A percentile compares a stretch with the other conserved stretches of the same genome.
Conservation (phyloP, 2,329 filamentous ascomycete species). For the Xylaria sp. region DNA sequence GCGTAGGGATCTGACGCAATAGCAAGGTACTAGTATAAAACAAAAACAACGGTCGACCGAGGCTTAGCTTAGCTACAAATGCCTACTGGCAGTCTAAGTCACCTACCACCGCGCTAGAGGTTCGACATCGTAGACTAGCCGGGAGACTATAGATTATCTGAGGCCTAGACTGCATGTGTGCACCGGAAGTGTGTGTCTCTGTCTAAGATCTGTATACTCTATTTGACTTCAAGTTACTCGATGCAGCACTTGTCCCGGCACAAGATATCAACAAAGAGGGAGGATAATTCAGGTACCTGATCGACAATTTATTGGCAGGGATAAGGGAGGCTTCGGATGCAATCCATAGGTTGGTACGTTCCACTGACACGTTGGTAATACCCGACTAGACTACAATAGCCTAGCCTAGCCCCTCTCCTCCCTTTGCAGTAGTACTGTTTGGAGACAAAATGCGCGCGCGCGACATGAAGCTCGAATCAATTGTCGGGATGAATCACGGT, state of each 20-base stretch:
- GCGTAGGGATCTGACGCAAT: conserved; percentile 3
- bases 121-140: neutral
- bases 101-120: too few species aligned
- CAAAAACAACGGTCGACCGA: neutral
- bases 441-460: conserved; percentile 2
- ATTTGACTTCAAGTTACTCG: too few species aligned
- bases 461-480: conserved; percentile 9
- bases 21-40: neutral
- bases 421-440: neutral
- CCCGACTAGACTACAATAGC: neutral
- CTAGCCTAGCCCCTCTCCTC: neutral
- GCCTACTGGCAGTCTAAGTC: neutral
- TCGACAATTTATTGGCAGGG: neutral
- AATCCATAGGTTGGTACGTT: neutral
- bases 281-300: conserved; percentile 5
- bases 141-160: neutral
- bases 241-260: too few species aligned
- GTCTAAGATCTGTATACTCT: too few species aligned
- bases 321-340: neutral
- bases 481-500: conserved; percentile 15
- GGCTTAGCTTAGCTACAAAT: neutral
- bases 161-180: neutral
- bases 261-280: too few species aligned
- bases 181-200: neutral
- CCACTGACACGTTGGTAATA: neutral